phyloP scores from a whole-genome alignment of 208 protist species.

The Leishmania braziliensis region DNA sequence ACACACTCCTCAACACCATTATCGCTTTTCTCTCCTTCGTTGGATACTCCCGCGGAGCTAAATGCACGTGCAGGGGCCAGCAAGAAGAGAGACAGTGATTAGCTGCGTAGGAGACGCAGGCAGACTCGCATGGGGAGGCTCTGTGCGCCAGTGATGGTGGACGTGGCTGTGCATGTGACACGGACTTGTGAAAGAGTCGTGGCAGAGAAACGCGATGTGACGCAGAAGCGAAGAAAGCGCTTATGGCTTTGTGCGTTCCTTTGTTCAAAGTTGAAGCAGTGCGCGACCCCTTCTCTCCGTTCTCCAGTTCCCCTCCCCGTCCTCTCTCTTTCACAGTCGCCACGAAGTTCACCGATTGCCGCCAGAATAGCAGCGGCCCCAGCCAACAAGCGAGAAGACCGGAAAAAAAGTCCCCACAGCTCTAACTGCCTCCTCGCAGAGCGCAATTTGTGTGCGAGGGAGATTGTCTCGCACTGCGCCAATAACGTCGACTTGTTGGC shows the following conservation, averaged over 20 bases:
- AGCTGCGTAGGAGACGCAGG: not conserved
- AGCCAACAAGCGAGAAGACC: not conserved
- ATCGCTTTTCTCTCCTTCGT: not conserved
- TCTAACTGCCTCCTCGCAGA: not conserved
- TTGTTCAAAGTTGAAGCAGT: not conserved
- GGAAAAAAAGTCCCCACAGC: not conserved
- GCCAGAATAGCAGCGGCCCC: not conserved
- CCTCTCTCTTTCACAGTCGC: not conserved
- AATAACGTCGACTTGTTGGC: not conserved
- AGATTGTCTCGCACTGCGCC: not conserved
- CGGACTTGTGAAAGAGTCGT: not conserved
- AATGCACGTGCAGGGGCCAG: not conserved
- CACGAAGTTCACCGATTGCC: not conserved
- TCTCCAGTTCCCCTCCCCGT: not conserved
- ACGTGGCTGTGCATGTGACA: not conserved
- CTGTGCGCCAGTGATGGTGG: no score
- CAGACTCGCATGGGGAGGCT: not conserved
- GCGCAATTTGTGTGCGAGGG: not conserved
- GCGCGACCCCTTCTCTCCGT: not conserved
- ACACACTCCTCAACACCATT: not conserved
- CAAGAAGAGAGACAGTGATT: not conserved
- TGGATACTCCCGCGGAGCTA: not conserved
- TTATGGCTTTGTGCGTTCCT: not conserved
- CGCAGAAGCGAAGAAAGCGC: not conserved
- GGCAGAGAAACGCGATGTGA: not conserved